Evolutionary conservation across 768 basidiomycete genomes (phyloP), one percentile per base, ranked within the genome.

Genomic region (Coprinellus aureogranulatus): DNA sequence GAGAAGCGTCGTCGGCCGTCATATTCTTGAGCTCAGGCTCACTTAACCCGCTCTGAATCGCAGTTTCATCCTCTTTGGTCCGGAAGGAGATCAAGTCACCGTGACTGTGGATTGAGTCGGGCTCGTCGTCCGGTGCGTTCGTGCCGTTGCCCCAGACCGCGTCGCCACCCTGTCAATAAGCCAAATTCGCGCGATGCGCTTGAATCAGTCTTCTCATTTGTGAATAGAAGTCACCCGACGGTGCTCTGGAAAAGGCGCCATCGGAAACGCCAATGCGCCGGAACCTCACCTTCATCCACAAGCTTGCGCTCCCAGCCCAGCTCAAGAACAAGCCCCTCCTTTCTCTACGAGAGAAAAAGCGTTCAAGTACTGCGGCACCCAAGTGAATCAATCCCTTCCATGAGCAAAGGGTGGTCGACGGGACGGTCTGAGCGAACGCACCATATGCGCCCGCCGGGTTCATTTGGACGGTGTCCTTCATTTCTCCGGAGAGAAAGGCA

Each of bases 401-500:
- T n/a, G n/a, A n/a, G n/a, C n/a, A n/a, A n/a, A n/a, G n/a, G n/a
- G n/a, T n/a, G n/a, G n/a, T n/a, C 26, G 25, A 52, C 30, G 22
- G 20, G 18, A 51, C n/a, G n/a, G 41, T 14, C 31, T 9, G 18
- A 23, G 6, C 20, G 10, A 48, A 58, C 76, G 27, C 49, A 87
- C 87, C 87, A 68, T 91, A 90, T 49, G 86, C 84, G 16, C 88
- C 91, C 14, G 87, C 89, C 14, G 88, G 88, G 66, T 89, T 86
- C 74, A 94, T 80, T 66, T 92, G 85, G 4, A 93, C 91, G 0
- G 93, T 95, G 62, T 96, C 92, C 68, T 89, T 88, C 82, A 98
- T 97, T 72, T 98, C 96, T 11, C 96, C 96, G 0, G 92, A 94
- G 40, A 98, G 76, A 68, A 98, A 92, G 0, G 97, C 95, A 0